Evolutionary conservation across 306 rosid genomes (phyloP).

Genomic region (Albizia julibrissin): DNA sequence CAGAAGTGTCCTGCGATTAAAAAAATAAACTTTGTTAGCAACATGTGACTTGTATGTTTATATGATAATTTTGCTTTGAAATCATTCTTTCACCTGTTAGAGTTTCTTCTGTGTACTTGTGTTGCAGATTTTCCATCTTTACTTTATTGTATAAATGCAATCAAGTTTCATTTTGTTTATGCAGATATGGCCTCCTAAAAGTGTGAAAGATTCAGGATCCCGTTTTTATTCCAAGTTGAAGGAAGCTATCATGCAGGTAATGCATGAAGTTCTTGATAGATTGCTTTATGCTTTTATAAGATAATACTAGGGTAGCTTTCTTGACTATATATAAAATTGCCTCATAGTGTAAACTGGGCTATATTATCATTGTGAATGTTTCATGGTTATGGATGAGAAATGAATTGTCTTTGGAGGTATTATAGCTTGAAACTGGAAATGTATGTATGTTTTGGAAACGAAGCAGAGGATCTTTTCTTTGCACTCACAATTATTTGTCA

Average conservation of each 20-base stretch:
- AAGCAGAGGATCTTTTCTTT: neutral
- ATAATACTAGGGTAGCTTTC: conserved; percentile 28
- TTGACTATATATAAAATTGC: conserved; percentile 9
- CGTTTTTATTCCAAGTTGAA: conserved; percentile 80
- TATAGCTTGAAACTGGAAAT: neutral
- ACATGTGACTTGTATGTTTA: neutral
- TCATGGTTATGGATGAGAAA: conserved; percentile 23
- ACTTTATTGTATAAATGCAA: neutral
- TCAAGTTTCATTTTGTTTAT: conserved; percentile 33
- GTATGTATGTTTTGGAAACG: conserved; percentile 9
- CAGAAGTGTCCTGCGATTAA: conserved; percentile 3
- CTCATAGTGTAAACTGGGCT: conserved; percentile 12
- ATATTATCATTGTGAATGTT: conserved; percentile 14
- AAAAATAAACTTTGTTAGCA: conserved; percentile 17
- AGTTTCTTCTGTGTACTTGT: conserved; percentile 22
- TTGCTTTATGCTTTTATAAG: conserved; percentile 23
- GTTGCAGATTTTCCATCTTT: neutral
- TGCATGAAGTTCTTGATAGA: conserved; percentile 22
- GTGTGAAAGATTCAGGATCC: conserved; percentile 93
- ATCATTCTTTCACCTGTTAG: conserved; percentile 26
- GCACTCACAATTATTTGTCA: conserved; percentile 6
- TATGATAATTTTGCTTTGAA: neutral
- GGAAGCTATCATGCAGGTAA: conserved; percentile 94
- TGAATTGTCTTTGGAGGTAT: neutral
- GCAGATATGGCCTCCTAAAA: conserved; percentile 99